A percentile compares a stretch with the other conserved stretches of the same genome.
phyloP scores from a whole-genome alignment of 768 basidiomycete species.

The Russula abietina region DNA sequence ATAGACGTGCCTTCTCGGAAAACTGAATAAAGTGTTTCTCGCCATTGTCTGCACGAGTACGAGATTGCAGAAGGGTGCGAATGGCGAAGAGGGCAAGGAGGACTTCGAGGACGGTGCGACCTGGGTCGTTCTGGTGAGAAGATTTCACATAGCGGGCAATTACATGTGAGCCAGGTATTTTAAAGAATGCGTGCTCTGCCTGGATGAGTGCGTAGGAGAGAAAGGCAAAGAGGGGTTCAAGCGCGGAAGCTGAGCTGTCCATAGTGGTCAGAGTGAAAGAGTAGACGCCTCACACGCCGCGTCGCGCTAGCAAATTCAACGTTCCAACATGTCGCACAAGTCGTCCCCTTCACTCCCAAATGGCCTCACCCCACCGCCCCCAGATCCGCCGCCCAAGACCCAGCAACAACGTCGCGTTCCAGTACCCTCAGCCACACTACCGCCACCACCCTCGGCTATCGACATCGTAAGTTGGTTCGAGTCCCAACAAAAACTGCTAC shows the following conservation, averaged over 20 bases:
- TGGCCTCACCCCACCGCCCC: constrained; percentile 26
- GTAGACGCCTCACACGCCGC: background rate
- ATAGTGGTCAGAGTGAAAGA: constrained; percentile 28
- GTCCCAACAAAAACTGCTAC: constrained; percentile 8
- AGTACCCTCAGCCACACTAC: constrained; percentile 33
- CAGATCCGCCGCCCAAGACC: constrained; percentile 16
- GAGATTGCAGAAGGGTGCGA: constrained; percentile 80
- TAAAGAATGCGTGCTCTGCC: constrained; percentile 62
- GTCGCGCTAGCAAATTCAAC: constrained; percentile 10
- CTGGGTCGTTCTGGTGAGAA: constrained; percentile 94
- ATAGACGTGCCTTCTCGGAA: constrained; percentile 66
- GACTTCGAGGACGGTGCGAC: constrained; percentile 82
- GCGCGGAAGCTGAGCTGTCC: constrained; percentile 34
- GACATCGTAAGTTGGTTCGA: constrained; percentile 34
- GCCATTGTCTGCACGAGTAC: constrained; percentile 79
- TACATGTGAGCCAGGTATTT: constrained; percentile 75
- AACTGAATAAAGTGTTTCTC: constrained; percentile 90
- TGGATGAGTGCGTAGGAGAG: constrained; percentile 56
- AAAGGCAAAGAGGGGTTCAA: constrained; percentile 57
- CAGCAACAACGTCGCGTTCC: constrained; percentile 37
- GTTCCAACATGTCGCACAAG: constrained; percentile 27
- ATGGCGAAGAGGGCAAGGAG: constrained; percentile 85
- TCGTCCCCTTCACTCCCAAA: constrained; percentile 27
- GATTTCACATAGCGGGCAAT: constrained; percentile 88
- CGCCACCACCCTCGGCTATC: constrained; percentile 36